Evolutionary conservation across 2,329 filamentous ascomycete species (phyloP).

Genomic region (Colletotrichum tanaceti): DNA sequence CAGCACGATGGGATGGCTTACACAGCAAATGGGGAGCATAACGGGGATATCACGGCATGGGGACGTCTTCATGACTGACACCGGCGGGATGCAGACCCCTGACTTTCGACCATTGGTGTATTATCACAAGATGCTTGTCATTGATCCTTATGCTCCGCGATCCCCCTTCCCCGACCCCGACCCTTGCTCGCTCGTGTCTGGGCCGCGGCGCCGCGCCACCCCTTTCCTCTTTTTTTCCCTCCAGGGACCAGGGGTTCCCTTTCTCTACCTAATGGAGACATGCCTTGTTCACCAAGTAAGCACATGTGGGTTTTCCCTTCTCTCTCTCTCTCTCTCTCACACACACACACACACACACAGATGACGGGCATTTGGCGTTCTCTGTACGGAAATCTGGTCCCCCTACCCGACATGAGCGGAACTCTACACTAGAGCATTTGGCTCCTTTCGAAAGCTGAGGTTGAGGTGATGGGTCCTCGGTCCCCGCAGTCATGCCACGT

Average conservation of each 20-base stretch:
- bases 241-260: conserved; percentile 26
- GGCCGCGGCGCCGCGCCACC: not conserved
- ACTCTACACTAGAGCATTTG: conserved; percentile 23
- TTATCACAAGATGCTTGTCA: conserved; percentile 1
- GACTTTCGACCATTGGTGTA: too few species aligned
- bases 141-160: conserved; percentile 31
- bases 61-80: not conserved
- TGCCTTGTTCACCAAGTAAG: not conserved
- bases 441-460: too few species aligned
- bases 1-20: too few species aligned
- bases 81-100: conserved; percentile 20
- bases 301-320: not conserved
- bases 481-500: conserved; percentile 31
- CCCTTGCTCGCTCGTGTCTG: conserved; percentile 24
- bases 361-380: conserved; percentile 12
- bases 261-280: conserved; percentile 10
- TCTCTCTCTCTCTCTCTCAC: conserved; percentile 1
- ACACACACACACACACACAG: too few species aligned
- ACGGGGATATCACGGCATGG: too few species aligned
- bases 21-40: too few species aligned
- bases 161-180: not conserved
- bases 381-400: conserved; percentile 4
- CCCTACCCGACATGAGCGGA: conserved; percentile 24
- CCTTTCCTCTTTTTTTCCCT: not conserved
- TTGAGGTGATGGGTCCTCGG: conserved; percentile 2